Evolutionary conservation across 2,329 filamentous ascomycete genomes (phyloP), one percentile per base, ranked within the genome.

Genomic region (Aspergillus sp.): DNA sequence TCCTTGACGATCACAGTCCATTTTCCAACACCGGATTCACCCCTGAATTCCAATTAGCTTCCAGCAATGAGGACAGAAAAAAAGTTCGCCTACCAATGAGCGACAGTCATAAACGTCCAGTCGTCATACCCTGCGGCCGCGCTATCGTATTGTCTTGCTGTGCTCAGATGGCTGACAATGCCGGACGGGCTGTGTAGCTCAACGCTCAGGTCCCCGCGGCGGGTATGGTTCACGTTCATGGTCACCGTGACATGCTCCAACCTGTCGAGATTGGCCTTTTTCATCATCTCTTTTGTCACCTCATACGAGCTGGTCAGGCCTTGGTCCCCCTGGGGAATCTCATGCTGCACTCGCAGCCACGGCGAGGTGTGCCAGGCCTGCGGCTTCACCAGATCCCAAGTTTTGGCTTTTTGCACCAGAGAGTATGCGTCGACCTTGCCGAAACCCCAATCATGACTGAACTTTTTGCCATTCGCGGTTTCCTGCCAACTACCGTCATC

Each of bases 91-190:
- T 71, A 86, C 83, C 88, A 98, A 57, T 98, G 91, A 42, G 80
- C 88, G 24, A 98, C 91, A 40, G 81, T 93, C 91, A 98, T 98
- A 51, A 98, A 98, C 0, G 89, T 96, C 91, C 91, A 98, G 62
- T 96, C 86, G 24, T 79, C 66, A 56, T 96, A 98, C 6, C 91
- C 91, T 14, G 63, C 60, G 1, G 63, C 55, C 22, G 71, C 72
- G 1, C 71, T 66, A 57, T 98, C 91, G 14, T 75, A 60, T 38
- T 71, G 71, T 43, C 91, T 81, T 2, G 80, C 68, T 8, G 79
- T 82, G 4, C 88, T 82, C 33, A 98, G 75, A 52, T 94, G 80
- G 53, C 86, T 94, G 42, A 86, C 68, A 36, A 95, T 65, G 7
- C 85, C 83, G 19, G 75, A 68, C 0, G 91, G 91, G 48, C 86